Base-by-base conservation (phyloP, 352 stramenopile genomes). In the Pythium volutum region DNA sequence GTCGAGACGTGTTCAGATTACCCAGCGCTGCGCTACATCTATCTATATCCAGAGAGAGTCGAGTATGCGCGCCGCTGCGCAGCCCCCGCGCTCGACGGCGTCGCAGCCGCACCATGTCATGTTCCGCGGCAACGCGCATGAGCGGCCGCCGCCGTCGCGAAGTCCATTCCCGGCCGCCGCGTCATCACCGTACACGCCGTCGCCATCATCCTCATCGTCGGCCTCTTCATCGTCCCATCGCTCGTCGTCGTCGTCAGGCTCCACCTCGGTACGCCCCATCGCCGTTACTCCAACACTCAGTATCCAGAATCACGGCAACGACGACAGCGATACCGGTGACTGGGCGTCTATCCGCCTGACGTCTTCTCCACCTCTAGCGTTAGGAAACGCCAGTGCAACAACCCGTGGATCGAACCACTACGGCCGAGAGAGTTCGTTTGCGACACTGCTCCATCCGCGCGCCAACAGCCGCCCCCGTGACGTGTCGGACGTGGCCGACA, bases 301-400 rank as follows among this genome's bases (percentile, higher is more conserved):
- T 33, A 4, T 31, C 56, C 22, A 23, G 16, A 14, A 4, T 38
- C 23, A 31, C 43, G 34, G n/a, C n/a, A n/a, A 57, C 27, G 61
- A 63, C 53, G 61, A 68, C 18, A 43, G 29, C 7, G 61, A 54
- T 15, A 4, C 58, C n/a, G n/a, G n/a, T n/a, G n/a, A n/a, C 36
- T 68, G 61, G 61, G 48, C 61, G 46, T 68, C 61, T 10, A 59
- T 68, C 29, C 53, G 54, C 20, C 48, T 68, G 9, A 54, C 61
- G 10, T 59, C 53, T 14, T 62, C 60, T 1, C 39, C 27, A 18
- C 9, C 60, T 0, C 39, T n/a, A 25, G 14, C 25, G 2, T 48
- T 47, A 0, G 9, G 16, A 0, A n/a, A 29, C 25, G 16, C 18
- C 2, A 16, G 15, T 12, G 25, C 31, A 2, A 16, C 45, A 6